phyloP scores from a whole-genome alignment of 805 yeast species.

The Tetrapisispora pingtungensis region DNA sequence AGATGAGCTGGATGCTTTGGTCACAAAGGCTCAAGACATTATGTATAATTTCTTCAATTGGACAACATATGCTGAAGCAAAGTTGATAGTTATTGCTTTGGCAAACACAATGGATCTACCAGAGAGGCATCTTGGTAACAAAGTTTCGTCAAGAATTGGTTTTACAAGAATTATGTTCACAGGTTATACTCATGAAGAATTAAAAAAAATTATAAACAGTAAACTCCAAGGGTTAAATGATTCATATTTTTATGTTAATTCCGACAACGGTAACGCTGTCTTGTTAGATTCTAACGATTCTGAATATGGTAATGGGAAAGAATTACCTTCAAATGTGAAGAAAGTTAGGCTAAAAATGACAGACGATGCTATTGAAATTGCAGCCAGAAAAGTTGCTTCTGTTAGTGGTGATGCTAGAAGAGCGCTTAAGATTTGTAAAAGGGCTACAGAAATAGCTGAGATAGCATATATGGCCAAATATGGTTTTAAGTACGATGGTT shows the following conservation, averaged over 20 bases:
- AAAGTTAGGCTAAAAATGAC: slow-evolving; percentile 32
- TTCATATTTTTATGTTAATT: slow-evolving; percentile 26
- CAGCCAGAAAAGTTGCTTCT: slow-evolving; percentile 87
- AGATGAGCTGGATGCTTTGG: slow-evolving; percentile 91
- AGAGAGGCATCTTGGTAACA: slow-evolving; percentile 76
- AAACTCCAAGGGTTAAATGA: slow-evolving; percentile 47
- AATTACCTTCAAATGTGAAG: slow-evolving; percentile 14
- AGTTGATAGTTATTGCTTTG: slow-evolving; percentile 79
- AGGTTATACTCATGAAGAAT: slow-evolving; percentile 75
- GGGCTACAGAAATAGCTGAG: slow-evolving; percentile 87
- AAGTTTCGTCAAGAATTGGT: slow-evolving; percentile 86
- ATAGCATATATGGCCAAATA: slow-evolving; percentile 37
- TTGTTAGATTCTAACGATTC: slow-evolving; percentile 18
- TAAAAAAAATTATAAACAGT: slow-evolving; percentile 62
- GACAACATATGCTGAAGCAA: slow-evolving; percentile 79
- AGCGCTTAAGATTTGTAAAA: slow-evolving; percentile 74
- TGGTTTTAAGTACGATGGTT: slow-evolving; percentile 25
- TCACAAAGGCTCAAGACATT: slow-evolving; percentile 65
- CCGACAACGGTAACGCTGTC: slow-evolving; percentile 31
- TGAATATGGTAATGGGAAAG: not conserved
- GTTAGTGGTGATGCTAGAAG: slow-evolving; percentile 97
- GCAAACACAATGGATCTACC: slow-evolving; percentile 98
- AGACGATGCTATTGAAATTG: slow-evolving; percentile 79
- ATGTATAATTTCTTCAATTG: slow-evolving; percentile 96
- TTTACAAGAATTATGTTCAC: slow-evolving; percentile 76